Evolutionary conservation across 2,329 filamentous ascomycete genomes (phyloP), one percentile per base, ranked within the genome.

Genomic region (Cordyceps javanica): DNA sequence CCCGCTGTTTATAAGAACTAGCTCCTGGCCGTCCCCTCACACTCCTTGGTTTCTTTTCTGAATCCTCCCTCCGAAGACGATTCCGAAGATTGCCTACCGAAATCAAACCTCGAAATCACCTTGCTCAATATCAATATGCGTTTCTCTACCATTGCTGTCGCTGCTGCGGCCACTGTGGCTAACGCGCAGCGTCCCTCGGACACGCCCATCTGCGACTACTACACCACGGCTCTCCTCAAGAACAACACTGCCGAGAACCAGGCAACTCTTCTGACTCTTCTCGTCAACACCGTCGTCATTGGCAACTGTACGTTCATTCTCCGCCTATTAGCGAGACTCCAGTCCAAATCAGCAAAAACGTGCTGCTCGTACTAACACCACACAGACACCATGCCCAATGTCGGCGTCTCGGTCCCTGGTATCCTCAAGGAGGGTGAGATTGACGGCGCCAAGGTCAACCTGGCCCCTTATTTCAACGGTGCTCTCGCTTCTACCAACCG

Each of bases 271-370:
- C 63, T 86, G 64, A 82, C 77, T 2, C 70, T 82, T 1, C 68
- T 86, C 4, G 82, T 86, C 64, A 86, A 86, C 69, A 85, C 82
- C 7, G 83, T 79, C 21, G 81, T 86, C 60, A 82, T 85, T 62
- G 83, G 83, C n/a, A 84, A 83, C 68, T 83, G 77, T 78, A 66
- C 62, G 73, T 60, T 8, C 14, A 5, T 2, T 2, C 9, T 14
- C 2, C n/a, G 26, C 25, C 32, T 36, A n/a, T n/a, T n/a, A n/a
- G n/a, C n/a, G n/a, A n/a, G n/a, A n/a, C n/a, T n/a, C n/a, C n/a
- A n/a, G n/a, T n/a, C n/a, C n/a, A n/a, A n/a, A n/a, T n/a, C n/a
- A n/a, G n/a, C n/a, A n/a, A n/a, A n/a, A n/a, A n/a, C n/a, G n/a
- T n/a, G n/a, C n/a, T n/a, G n/a, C n/a, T n/a, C n/a, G n/a, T 34